Conservation (phyloP, 2,329 filamentous ascomycete species). For the Sarocladiaceae sp. region DNA sequence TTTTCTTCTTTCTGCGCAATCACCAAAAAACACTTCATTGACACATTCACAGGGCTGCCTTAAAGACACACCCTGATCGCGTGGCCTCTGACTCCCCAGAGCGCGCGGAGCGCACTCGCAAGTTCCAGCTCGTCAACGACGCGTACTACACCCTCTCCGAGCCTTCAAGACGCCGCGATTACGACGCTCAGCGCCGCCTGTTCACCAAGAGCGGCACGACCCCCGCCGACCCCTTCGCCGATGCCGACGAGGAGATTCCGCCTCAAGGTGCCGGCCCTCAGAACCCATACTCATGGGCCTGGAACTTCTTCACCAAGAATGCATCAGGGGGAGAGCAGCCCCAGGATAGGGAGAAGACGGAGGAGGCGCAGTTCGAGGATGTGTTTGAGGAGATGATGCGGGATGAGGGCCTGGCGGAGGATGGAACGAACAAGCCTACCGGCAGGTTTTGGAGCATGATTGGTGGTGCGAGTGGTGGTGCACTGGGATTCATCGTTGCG, state of each 20-base stretch:
- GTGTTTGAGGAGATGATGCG: conserved; percentile 88
- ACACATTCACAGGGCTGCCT: conserved; percentile 58
- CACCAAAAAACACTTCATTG: not conserved
- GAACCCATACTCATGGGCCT: conserved; percentile 73
- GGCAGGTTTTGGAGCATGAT: conserved; percentile 82
- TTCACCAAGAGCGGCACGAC: conserved; percentile 20
- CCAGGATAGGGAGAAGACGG: conserved; percentile 48
- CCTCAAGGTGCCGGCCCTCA: conserved; percentile 33
- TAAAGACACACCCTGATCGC: conserved; percentile 92
- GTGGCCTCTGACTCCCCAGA: conserved; percentile 82
- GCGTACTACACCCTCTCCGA: conserved; percentile 92
- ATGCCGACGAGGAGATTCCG: conserved; percentile 38
- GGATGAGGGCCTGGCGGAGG: conserved; percentile 78
- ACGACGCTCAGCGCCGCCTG: conserved; percentile 62
- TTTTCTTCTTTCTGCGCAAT: not conserved
- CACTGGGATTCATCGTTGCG: conserved; percentile 90
- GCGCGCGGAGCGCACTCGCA: conserved; percentile 73
- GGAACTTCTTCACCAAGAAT: conserved; percentile 51
- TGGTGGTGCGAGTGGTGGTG: conserved; percentile 81
- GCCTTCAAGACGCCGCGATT: conserved; percentile 69
- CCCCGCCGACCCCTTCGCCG: conserved; percentile 40
- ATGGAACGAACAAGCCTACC: conserved; percentile 54
- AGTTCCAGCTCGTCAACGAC: conserved; percentile 89
- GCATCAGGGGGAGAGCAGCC: conserved; percentile 26
- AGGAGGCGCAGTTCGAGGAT: conserved; percentile 80